Evolutionary conservation across 73 alveolate species (phyloP).

Genomic region (Blepharisma japonicum): DNA sequence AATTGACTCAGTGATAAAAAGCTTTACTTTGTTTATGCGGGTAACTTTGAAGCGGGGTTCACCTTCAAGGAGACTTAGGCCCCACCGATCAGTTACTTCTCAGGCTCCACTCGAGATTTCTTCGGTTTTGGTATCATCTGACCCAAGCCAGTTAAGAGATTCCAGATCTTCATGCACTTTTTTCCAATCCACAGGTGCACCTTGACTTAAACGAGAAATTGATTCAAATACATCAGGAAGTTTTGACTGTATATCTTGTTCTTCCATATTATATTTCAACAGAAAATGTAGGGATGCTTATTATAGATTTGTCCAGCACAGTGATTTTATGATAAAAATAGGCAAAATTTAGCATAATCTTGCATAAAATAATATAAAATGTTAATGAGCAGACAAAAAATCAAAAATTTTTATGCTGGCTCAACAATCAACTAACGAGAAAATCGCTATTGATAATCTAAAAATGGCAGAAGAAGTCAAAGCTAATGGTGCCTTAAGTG

Average conservation of each 20-base stretch:
- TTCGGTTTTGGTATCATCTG: background rate
- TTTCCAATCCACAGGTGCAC: background rate
- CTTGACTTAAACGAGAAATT: background rate
- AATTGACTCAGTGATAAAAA: constrained; percentile 7
- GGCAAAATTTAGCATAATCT: too few species aligned
- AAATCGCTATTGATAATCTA: too few species aligned
- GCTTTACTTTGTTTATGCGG: background rate
- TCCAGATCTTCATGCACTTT: constrained; percentile 12
- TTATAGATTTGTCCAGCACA: too few species aligned
- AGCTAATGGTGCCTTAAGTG: too few species aligned
- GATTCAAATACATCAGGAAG: constrained; percentile 6
- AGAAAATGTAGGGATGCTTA: too few species aligned
- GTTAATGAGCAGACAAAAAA: too few species aligned
- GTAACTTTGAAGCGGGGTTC: constrained; percentile 11
- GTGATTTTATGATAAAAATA: too few species aligned
- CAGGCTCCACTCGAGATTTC: background rate
- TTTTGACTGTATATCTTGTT: background rate
- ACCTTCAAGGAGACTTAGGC: background rate
- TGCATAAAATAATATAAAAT: too few species aligned
- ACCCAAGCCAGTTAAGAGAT: constrained; percentile 14
- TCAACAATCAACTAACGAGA: too few species aligned
- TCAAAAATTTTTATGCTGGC: too few species aligned
- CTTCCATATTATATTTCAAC: background rate
- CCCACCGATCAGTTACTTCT: constrained; percentile 11
- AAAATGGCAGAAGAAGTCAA: too few species aligned